Percentiles rank a stretch among this genome's conserved stretches.
These are phyloP conservation scores for Candida pseudofarinosa DNA, from an alignment of 805 yeast genomes.

Conservation along the genomic window DNA sequence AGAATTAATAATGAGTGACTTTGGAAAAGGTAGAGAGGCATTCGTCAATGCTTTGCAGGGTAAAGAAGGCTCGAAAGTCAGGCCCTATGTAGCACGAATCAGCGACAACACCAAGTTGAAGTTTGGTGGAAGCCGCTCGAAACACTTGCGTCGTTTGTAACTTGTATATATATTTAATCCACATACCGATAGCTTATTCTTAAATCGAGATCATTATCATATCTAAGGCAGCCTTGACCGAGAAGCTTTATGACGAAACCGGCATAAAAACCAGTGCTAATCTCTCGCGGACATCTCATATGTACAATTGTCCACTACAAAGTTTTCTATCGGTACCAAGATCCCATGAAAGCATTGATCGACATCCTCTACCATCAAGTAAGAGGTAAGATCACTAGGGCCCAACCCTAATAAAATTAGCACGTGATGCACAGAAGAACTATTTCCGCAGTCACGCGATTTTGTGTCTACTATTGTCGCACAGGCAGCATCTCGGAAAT, in stretches of 20 bases:
- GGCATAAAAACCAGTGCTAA: too few relatives aligned
- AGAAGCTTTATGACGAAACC: too few relatives aligned
- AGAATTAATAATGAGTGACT: constrained; percentile 75
- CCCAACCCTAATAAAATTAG: too few relatives aligned
- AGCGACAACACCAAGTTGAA: constrained; percentile 78
- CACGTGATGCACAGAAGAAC: too few relatives aligned
- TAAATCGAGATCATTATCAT: too few relatives aligned
- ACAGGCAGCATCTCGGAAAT: background rate
- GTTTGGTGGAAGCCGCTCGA: constrained; percentile 90
- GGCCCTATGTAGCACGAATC: constrained; percentile 63
- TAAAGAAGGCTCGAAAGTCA: constrained; percentile 73
- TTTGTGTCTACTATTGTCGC: background rate
- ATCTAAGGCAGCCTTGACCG: too few relatives aligned
- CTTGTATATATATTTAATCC: background rate
- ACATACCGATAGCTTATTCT: background rate
- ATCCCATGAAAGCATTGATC: too few relatives aligned
- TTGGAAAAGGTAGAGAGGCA: constrained; percentile 87
- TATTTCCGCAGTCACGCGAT: background rate
- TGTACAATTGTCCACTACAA: too few relatives aligned
- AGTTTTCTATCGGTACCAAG: too few relatives aligned
- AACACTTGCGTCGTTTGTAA: constrained; percentile 71
- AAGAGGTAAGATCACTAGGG: too few relatives aligned
- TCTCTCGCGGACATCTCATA: too few relatives aligned
- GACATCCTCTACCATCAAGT: too few relatives aligned
- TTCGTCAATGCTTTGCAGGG: constrained; percentile 81